Evolutionary conservation across 345 rosid species (phyloP).

Genomic region (Salix koriyanagi): DNA sequence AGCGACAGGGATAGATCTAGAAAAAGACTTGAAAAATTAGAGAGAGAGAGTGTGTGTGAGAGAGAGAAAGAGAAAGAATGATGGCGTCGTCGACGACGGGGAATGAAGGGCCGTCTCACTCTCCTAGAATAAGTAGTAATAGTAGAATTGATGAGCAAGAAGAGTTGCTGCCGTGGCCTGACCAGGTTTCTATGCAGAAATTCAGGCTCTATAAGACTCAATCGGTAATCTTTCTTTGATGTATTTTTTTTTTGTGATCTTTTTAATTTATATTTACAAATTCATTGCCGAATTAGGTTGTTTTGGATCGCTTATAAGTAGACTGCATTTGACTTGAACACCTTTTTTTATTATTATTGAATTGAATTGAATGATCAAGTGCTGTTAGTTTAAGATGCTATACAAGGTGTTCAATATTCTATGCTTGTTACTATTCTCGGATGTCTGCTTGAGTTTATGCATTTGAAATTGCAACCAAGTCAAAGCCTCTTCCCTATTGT

Average conservation of each 20-base stretch:
- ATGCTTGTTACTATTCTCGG: background rate
- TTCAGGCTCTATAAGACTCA: constrained; percentile 77
- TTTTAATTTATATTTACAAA: background rate
- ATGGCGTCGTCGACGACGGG: constrained; percentile 9
- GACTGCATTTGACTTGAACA: background rate
- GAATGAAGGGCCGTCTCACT: constrained; percentile 6
- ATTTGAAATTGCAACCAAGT: background rate
- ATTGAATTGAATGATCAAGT: background rate
- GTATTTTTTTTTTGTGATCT: constrained; percentile 12
- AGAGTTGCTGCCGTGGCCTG: background rate
- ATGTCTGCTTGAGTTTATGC: background rate
- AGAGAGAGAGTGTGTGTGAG: background rate
- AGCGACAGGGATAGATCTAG: constrained; percentile 13
- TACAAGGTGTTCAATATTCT: background rate
- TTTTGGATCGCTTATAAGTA: background rate
- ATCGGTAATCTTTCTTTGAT: constrained; percentile 36
- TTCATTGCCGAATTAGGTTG: background rate
- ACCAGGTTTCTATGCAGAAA: constrained; percentile 35
- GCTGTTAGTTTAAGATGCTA: background rate
- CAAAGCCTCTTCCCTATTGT: background rate
- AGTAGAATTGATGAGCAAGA: background rate
- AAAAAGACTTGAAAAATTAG: background rate
- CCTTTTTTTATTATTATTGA: background rate
- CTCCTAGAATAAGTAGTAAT: background rate
- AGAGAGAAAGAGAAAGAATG: background rate